Base-by-base conservation (phyloP, 208 protist species). In the Trypanosoma cruzi region DNA sequence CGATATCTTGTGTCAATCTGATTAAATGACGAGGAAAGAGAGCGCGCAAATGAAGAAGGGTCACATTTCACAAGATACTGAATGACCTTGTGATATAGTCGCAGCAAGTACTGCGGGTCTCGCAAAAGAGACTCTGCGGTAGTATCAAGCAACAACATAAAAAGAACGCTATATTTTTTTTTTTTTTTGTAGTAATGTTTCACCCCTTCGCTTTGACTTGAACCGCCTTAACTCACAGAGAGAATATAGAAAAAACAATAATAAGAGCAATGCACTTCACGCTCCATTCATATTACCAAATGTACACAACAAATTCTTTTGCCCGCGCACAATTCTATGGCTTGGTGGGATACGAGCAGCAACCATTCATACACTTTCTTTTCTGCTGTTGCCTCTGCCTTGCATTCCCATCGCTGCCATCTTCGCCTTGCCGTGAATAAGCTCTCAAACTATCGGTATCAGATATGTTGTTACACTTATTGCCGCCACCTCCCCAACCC, bases 101-200 rank as follows among this genome's bases (percentile, higher is more conserved):
- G 48, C 28, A 90, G 63, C 46, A 90, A 74, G 49, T 81, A 83
- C 68, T 84, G 66, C 14, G 84, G 75, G 52, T 90, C 84, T 4
- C 68, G 52, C 40, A 82, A 29, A 20, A 79, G 66, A 5, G 66
- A 42, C 53, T 75, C 76, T 7, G 48, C 58, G 24, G 73, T 58
- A 22, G 80, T 37, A 52, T 86, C 80, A 31, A 73, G 46, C 16
- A 11, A 28, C 22, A 32, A n/a, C 66, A 61, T 68, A 49, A 50
- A 58, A 44, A 44, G 8, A 44, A 2, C 13, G 10, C 3, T 44
- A 1, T 7, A 7, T 14, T 44, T 1, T 40, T 40, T 40, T 44
- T 44, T 44, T 44, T 44, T 14, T 44, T 7, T 13, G 40, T 14
- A 44, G 18, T 44, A 1, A 16, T 16, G 18, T 14, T 44, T 44